Percentiles rank a stretch among this genome's conserved stretches.
Evolutionary conservation across 441 rosid genomes (phyloP).

Genomic region (Sinapis alba): DNA sequence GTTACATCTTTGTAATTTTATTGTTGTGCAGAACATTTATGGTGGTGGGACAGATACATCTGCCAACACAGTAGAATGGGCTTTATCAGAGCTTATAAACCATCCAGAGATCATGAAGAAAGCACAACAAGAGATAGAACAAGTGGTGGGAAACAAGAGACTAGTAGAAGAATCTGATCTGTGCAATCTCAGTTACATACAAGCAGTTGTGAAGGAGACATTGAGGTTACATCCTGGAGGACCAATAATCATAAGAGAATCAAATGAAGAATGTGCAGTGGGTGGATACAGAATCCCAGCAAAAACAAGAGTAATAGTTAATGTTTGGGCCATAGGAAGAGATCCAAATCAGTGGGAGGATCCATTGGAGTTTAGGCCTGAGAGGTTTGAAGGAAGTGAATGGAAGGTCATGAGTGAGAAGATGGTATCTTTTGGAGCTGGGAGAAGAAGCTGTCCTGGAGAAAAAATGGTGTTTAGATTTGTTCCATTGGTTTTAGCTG

Average conservation of each 20-base stretch:
- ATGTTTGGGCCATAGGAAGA: slow-evolving; percentile 62
- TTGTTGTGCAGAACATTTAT: slow-evolving; percentile 53
- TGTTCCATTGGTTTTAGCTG: slow-evolving; percentile 53
- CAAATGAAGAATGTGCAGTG: slow-evolving; percentile 51
- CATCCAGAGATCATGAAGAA: slow-evolving; percentile 63
- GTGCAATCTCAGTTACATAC: slow-evolving; percentile 55
- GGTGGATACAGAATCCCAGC: slow-evolving; percentile 59
- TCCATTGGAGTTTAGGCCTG: slow-evolving; percentile 62
- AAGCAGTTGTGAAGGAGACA: slow-evolving; percentile 60
- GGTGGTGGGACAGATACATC: slow-evolving; percentile 78
- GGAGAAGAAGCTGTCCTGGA: slow-evolving; percentile 78
- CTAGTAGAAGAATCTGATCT: slow-evolving; percentile 60
- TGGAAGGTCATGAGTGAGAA: slow-evolving; percentile 40
- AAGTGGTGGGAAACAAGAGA: slow-evolving; percentile 51
- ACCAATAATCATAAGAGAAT: slow-evolving; percentile 61
- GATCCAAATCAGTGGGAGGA: slow-evolving; percentile 63
- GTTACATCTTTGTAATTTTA: not conserved
- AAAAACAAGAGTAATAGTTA: slow-evolving; percentile 57
- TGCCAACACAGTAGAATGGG: slow-evolving; percentile 66
- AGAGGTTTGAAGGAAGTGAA: slow-evolving; percentile 52
- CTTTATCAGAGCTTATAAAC: slow-evolving; percentile 64
- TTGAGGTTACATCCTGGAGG: slow-evolving; percentile 75
- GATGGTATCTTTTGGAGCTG: slow-evolving; percentile 65
- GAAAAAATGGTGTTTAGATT: slow-evolving; percentile 51
- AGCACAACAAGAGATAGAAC: slow-evolving; percentile 53